Evolutionary conservation across 192 early-diverging fungal species (phyloP), one percentile per base, ranked within the genome.

Genomic region (Mortierella antarctica): DNA sequence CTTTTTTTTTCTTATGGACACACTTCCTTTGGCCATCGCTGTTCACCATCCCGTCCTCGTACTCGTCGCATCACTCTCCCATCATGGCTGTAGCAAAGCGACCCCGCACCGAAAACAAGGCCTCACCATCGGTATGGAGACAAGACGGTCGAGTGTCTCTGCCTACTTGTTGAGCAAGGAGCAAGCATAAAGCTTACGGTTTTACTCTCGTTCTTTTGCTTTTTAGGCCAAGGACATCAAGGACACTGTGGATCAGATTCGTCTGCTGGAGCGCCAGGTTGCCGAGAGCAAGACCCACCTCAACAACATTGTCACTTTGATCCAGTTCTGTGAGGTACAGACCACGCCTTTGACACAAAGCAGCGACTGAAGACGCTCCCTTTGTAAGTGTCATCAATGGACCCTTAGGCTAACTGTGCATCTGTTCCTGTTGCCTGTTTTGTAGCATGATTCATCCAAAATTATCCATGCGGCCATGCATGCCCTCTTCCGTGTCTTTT

Each of bases 281-380:
- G 85, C 89, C 18, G 88, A 86, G 55, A 91, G 87, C 75, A 93
- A 91, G 79, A 84, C 92, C 39, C 85, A 92, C 52, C 82, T 96
- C 13, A 95, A 95, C 82, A 91, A 93, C 68, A 84, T 97, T 50
- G 91, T 91, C 6, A 82, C 85, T 17, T 82, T 97, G 47, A 67
- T 87, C 14, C 81, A 89, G 60, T 83, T 86, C 48, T 83, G 87
- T 18, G 82, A 92, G 83, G 86, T 86, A 51, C 21, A 61, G 56
- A 14, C 21, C 20, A 23, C 45, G 18, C 13, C 20, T 13, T 46
- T 9, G 18, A 18, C 50, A 13, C 4, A 44, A 17, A 11, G 6
- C 21, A 46, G 14, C 0, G 45, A 17, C 62, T n/a, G 42, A 20
- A 45, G n/a, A 14, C 21, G 17, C 41, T 47, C 31, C 31, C 1